phyloP scores from a whole-genome alignment of 2,329 filamentous ascomycete species.

The Aureobasidium subglaciale region DNA sequence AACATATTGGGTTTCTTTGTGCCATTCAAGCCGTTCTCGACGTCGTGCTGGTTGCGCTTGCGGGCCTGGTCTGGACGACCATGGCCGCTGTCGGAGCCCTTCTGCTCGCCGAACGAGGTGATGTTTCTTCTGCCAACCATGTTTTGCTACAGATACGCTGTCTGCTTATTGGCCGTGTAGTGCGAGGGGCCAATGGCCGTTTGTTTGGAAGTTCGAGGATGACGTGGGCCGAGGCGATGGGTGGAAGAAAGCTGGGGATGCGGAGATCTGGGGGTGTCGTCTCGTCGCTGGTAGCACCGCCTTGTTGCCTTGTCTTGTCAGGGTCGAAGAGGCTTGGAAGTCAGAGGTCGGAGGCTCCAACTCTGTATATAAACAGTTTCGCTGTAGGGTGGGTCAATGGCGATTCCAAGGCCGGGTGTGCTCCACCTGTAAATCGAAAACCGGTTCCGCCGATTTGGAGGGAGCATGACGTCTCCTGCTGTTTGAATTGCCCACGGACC shows the following conservation, averaged over 20 bases:
- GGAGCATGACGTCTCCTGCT: conserved; percentile 5
- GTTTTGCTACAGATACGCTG: neutral
- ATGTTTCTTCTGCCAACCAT: conserved; percentile 5
- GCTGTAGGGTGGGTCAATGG: neutral
- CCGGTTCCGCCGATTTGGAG: conserved; percentile 10
- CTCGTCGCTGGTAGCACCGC: neutral
- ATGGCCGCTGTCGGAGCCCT: neutral
- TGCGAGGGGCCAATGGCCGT: neutral
- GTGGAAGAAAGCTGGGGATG: neutral
- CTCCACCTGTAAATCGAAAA: neutral
- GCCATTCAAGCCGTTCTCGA: conserved; percentile 21
- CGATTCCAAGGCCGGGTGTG: neutral
- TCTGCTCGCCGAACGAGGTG: neutral
- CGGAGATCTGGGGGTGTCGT: neutral
- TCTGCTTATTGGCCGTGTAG: neutral
- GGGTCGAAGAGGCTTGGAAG: neutral
- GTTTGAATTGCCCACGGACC: neutral
- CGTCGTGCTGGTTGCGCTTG: conserved; percentile 9
- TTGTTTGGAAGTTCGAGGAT: neutral
- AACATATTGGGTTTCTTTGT: conserved; percentile 26
- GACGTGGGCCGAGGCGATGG: conserved; percentile 9
- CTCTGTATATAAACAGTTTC: conserved; percentile 6
- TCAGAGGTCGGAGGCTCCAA: neutral
- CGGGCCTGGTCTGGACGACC: neutral
- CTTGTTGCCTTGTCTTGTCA: neutral